Percentiles rank a stretch among this genome's conserved stretches.
These are phyloP conservation scores for Ophiocordyceps unilateralis DNA, from an alignment of 2,329 filamentous ascomycete genomes.

Conservation along the genomic window DNA sequence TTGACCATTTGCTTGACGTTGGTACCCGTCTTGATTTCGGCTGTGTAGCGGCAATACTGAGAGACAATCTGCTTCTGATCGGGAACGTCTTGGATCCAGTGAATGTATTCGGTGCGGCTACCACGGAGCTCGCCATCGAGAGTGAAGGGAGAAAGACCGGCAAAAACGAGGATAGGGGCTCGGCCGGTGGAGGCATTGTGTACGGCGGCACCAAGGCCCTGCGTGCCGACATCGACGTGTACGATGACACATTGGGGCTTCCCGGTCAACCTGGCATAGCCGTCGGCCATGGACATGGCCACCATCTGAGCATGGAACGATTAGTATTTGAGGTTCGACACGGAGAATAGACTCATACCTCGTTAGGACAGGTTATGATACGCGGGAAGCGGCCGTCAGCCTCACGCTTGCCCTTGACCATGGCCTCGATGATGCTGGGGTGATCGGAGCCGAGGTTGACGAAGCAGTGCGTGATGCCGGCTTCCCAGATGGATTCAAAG, in stretches of 20 bases:
- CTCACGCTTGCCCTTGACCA: slow-evolving; percentile 58
- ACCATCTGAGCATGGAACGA: slow-evolving; percentile 43
- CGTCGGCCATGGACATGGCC: slow-evolving; percentile 70
- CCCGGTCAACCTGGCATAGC: slow-evolving; percentile 55
- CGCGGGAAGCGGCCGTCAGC: slow-evolving; percentile 46
- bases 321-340: too few species aligned
- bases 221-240: slow-evolving; percentile 69
- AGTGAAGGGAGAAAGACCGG: slow-evolving; percentile 60
- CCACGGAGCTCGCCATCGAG: slow-evolving; percentile 62
- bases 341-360: slow-evolving; percentile 31
- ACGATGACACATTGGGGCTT: slow-evolving; percentile 64
- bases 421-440: slow-evolving; percentile 64
- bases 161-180: slow-evolving; percentile 61
- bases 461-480: slow-evolving; percentile 39
- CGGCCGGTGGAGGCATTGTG: slow-evolving; percentile 65
- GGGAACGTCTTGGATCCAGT: slow-evolving; percentile 73
- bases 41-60: slow-evolving; percentile 74
- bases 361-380: slow-evolving; percentile 66
- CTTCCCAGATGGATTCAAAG: slow-evolving; percentile 66
- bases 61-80: slow-evolving; percentile 66
- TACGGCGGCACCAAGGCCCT: slow-evolving; percentile 59
- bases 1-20: slow-evolving; percentile 87
- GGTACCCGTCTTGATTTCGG: slow-evolving; percentile 66
- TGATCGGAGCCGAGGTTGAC: slow-evolving; percentile 58
- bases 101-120: slow-evolving; percentile 67